phyloP scores from a whole-genome alignment of 2,329 filamentous ascomycete species.

The Eutypella sp. region DNA sequence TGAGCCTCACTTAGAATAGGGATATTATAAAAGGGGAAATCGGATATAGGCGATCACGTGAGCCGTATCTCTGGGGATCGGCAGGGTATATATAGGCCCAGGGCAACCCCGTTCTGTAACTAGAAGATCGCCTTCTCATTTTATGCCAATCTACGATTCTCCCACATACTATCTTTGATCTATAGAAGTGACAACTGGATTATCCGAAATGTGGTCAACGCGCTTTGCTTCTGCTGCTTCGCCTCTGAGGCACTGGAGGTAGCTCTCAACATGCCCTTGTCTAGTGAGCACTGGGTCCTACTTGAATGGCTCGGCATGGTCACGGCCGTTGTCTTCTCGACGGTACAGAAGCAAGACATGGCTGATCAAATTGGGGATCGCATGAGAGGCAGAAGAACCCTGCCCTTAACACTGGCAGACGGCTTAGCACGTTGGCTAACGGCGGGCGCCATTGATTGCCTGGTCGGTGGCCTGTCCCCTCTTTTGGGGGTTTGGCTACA shows the following conservation, averaged over 20 bases:
- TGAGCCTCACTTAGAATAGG: no score
- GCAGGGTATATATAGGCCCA: no score
- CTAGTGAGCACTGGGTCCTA: background rate
- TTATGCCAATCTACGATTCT: no score
- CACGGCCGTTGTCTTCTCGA: conserved; percentile 12
- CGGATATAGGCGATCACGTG: no score
- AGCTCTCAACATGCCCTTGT: conserved; percentile 1
- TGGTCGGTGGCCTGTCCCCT: background rate
- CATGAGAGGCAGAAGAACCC: conserved; percentile 8
- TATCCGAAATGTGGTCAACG: conserved; percentile 26
- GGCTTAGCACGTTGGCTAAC: background rate
- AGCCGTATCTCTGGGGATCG: no score
- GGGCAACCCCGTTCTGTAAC: no score
- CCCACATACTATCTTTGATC: no score
- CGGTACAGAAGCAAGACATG: conserved; percentile 22
- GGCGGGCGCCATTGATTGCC: background rate
- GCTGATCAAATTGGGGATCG: conserved; percentile 20
- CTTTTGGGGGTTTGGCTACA: background rate
- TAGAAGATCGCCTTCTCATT: no score
- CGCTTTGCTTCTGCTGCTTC: conserved; percentile 22
- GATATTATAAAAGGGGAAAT: no score
- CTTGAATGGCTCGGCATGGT: conserved; percentile 12
- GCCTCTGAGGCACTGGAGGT: conserved; percentile 25
- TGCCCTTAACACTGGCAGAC: conserved; percentile 12
- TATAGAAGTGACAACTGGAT: no score